Evolutionary conservation across 495 filamentous ascomycete species (phyloP).

Genomic region (Aspergillus bridgeri): DNA sequence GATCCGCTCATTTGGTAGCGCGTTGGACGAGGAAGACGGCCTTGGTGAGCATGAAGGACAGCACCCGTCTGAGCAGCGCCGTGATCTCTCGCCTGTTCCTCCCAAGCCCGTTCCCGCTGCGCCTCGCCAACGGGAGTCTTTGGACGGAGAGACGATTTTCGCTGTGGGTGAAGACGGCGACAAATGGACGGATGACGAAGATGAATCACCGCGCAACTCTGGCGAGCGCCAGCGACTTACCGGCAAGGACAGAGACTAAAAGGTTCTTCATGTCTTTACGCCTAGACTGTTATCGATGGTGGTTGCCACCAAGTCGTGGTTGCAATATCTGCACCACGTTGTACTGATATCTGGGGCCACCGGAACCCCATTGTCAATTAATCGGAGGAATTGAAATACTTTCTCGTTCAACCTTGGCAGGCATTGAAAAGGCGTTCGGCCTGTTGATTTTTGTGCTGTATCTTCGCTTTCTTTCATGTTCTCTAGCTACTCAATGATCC

Average conservation of each 20-base stretch:
- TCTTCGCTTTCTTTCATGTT: slow-evolving; percentile 6
- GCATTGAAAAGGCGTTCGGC: slow-evolving; percentile 23
- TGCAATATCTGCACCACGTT: slow-evolving; percentile 4
- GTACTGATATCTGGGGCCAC: slow-evolving; percentile 12
- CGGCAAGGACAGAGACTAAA: slow-evolving; percentile 25
- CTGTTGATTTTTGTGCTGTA: slow-evolving; percentile 8
- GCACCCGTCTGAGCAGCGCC: slow-evolving; percentile 24
- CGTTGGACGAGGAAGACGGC: slow-evolving; percentile 64
- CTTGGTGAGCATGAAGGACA: slow-evolving; percentile 42
- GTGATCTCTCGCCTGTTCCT: slow-evolving; percentile 48
- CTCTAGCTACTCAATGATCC: neutral
- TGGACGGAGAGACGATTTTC: slow-evolving; percentile 93
- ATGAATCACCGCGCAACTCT: slow-evolving; percentile 53
- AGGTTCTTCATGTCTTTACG: neutral
- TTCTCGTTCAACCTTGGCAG: slow-evolving; percentile 14
- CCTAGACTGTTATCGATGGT: neutral
- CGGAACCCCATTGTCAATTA: slow-evolving; percentile 3
- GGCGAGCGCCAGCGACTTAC: slow-evolving; percentile 64
- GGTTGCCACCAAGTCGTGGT: neutral
- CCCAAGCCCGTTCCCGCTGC: slow-evolving; percentile 50
- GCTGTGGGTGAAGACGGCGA: slow-evolving; percentile 79
- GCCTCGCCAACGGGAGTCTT: slow-evolving; percentile 55
- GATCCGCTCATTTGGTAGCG: slow-evolving; percentile 86
- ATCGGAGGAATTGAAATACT: slow-evolving; percentile 8
- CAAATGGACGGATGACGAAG: slow-evolving; percentile 69